Conservation (phyloP, 2,329 filamentous ascomycete species). For the Nothomitra cinnamomea region DNA sequence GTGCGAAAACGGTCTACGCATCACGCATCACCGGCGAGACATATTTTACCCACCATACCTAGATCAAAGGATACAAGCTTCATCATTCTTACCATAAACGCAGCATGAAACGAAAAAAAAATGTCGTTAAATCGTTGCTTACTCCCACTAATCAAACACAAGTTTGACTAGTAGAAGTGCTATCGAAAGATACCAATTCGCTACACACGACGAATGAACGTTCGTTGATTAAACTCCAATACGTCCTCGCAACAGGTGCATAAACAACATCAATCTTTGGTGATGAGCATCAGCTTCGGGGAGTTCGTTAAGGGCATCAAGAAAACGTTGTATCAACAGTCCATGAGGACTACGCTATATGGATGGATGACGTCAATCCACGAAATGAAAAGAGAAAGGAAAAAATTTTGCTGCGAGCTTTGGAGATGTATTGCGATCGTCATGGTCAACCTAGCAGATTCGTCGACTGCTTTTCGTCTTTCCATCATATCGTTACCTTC, state of each 20-base stretch:
- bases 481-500: conserved; percentile 35
- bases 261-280: not conserved
- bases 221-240: not conserved
- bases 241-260: not conserved
- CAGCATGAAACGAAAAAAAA: not conserved
- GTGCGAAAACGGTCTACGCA: too few relatives aligned
- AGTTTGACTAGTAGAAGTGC: not conserved
- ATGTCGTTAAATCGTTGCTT: not conserved
- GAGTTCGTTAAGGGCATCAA: conserved; percentile 2
- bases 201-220: not conserved
- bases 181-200: not conserved
- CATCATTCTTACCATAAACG: not conserved
- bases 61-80: not conserved
- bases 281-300: not conserved
- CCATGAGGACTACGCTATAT: not conserved
- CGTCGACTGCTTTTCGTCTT: conserved; percentile 28
- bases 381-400: not conserved
- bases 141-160: not conserved
- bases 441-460: conserved; percentile 3
- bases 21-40: too few relatives aligned
- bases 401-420: conserved; percentile 1
- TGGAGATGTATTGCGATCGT: conserved; percentile 4
- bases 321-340: conserved; percentile 1
- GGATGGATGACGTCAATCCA: not conserved
- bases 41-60: not conserved